These are phyloP conservation scores for Dissophora ornata DNA, from an alignment of 192 early-diverging fungal species.

Conservation along the genomic window DNA sequence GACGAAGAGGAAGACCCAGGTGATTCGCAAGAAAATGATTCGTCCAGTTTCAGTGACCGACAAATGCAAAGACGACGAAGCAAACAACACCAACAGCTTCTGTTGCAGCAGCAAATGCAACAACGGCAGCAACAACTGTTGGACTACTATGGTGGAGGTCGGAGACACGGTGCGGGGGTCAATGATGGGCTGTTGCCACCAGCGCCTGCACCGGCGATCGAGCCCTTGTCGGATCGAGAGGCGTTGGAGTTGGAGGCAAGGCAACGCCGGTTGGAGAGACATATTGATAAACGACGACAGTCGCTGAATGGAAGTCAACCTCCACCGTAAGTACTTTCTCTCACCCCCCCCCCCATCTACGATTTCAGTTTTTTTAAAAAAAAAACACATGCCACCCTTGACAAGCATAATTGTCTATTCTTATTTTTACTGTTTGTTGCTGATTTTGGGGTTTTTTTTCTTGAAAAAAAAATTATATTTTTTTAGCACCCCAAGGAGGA, in stretches of 20 bases:
- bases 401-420: background rate
- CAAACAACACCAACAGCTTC: background rate
- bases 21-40: constrained; percentile 29
- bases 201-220: constrained; percentile 30
- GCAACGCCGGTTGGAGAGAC: constrained; percentile 43
- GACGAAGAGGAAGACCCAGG: constrained; percentile 10
- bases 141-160: constrained; percentile 21
- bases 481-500: constrained; percentile 34
- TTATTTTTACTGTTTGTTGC: background rate
- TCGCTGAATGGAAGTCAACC: constrained; percentile 38
- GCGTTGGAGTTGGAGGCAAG: constrained; percentile 44
- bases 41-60: constrained; percentile 2
- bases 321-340: constrained; percentile 31
- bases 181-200: constrained; percentile 25
- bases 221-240: constrained; percentile 30
- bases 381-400: no score
- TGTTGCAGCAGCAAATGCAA: background rate
- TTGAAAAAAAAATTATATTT: background rate
- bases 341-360: no score
- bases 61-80: background rate
- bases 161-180: background rate
- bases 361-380: no score
- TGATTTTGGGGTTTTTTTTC: background rate
- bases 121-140: background rate
- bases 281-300: constrained; percentile 45